A percentile compares a stretch with the other conserved stretches of the same genome.
phyloP scores from a whole-genome alignment of 345 rosid species.

The Aurinia saxatilis region DNA sequence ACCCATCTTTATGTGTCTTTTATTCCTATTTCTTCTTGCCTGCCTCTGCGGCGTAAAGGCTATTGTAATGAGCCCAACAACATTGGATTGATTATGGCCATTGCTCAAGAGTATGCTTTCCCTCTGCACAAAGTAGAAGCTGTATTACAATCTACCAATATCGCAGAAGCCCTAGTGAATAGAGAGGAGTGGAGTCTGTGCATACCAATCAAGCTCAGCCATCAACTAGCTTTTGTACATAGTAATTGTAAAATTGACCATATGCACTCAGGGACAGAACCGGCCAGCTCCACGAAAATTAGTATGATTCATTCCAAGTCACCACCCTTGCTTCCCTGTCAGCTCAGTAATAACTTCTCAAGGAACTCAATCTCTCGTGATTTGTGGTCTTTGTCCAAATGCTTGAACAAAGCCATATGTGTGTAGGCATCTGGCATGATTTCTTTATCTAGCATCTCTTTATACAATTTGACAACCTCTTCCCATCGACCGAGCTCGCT shows the following conservation, averaged over 20 bases:
- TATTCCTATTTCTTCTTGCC: constrained; percentile 24
- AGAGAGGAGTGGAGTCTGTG: background rate
- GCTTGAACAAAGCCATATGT: constrained; percentile 49
- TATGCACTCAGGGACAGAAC: constrained; percentile 8
- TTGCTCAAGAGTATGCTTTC: constrained; percentile 21
- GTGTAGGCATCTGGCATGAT: constrained; percentile 57
- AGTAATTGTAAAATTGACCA: constrained; percentile 8
- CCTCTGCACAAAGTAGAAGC: constrained; percentile 15
- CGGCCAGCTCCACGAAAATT: constrained; percentile 10
- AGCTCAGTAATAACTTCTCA: constrained; percentile 37
- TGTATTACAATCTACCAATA: background rate
- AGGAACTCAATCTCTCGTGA: constrained; percentile 40
- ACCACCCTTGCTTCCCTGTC: constrained; percentile 8
- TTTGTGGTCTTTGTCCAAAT: constrained; percentile 40
- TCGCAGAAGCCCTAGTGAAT: background rate
- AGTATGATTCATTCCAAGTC: constrained; percentile 8
- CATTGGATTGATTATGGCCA: constrained; percentile 6
- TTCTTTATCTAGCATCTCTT: constrained; percentile 56
- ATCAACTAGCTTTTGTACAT: constrained; percentile 17
- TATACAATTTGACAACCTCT: constrained; percentile 57
- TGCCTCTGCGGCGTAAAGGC: constrained; percentile 15
- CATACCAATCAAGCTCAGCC: constrained; percentile 28
- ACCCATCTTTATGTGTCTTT: constrained; percentile 13
- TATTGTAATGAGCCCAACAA: constrained; percentile 11
- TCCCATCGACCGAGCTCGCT: constrained; percentile 45